Conservation (phyloP, 2,329 filamentous ascomycete species). For the Colletotrichum horii region DNA sequence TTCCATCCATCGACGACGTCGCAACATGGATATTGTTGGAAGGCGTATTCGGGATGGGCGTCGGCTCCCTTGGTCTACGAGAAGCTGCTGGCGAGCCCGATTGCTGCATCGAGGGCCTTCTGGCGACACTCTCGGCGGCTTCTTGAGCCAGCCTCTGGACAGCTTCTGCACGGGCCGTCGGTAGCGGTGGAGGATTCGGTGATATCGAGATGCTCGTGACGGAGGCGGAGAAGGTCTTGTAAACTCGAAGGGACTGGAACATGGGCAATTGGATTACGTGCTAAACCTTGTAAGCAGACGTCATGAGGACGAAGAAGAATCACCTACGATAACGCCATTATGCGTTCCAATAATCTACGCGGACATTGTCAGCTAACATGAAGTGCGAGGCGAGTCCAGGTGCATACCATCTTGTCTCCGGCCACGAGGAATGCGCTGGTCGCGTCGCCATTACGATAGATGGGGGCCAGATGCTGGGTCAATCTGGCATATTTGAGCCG, state of each 20-base stretch:
- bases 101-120: constrained; percentile 33
- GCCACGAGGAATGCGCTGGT: constrained; percentile 90
- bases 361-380: constrained; percentile 33
- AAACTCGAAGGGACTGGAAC: constrained; percentile 82
- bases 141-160: constrained; percentile 40
- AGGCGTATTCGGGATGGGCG: constrained; percentile 71
- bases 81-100: constrained; percentile 54
- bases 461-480: constrained; percentile 76
- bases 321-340: constrained; percentile 89
- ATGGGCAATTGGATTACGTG: constrained; percentile 85
- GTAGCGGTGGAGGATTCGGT: constrained; percentile 71
- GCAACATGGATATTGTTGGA: constrained; percentile 94
- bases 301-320: background rate
- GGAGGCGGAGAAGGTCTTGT: constrained; percentile 91
- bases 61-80: constrained; percentile 55
- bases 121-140: constrained; percentile 34
- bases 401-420: constrained; percentile 91
- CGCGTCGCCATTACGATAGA: constrained; percentile 95
- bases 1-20: constrained; percentile 93
- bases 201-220: constrained; percentile 91
- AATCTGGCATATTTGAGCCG: constrained; percentile 90
- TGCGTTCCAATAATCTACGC: constrained; percentile 87
- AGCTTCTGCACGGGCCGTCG: constrained; percentile 46
- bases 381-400: background rate
- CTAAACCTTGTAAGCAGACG: constrained; percentile 44